Base-by-base conservation (phyloP, 2,329 filamentous ascomycete species). In the Ophiostoma sp. region DNA sequence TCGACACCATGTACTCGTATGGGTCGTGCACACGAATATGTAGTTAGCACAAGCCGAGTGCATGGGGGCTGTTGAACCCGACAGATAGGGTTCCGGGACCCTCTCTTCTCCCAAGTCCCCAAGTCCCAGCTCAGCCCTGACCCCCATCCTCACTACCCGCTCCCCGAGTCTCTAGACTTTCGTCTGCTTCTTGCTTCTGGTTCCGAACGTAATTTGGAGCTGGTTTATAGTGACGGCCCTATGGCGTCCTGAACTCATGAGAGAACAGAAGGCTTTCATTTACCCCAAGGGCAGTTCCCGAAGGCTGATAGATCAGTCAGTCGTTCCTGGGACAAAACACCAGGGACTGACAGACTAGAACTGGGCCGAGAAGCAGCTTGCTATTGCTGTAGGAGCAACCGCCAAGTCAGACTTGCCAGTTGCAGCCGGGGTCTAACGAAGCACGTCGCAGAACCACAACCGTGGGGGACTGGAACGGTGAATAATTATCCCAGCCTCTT, bases 331-430 rank as follows among this genome's bases (percentile, higher is more conserved):
- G 52, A 36, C 5, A 11, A 12, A 60, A 5, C 1, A 58, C n/a
- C 55, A 60, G 55, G 55, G 55, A 27, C 27, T 11, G 27, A 14
- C 55, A 60, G 55, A 18, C 27, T 27, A 27, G 27, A 2, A 27
- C 27, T 27, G 27, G 27, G 2, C 36, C 36, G 63, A 42, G 38
- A 38, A 52, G 11, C 40, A 47, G 41, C n/a, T 64, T 44, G 38
- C 40, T n/a, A 44, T 5, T 38, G 27, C 55, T 38, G 45, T 60
- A 60, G 66, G 60, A 64, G 66, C 60, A 64, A 44, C 66, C 66
- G 60, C 60, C 27, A 55, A 44, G 49, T 62, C 58, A 67, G 27
- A 44, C n/a, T 55, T 55, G 18, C 7, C 62, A 67, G 62, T 62
- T 16, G 41, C 41, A 49, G 65, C 27, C 27, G 27, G 27, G 27